A percentile compares a stretch with the other conserved stretches of the same genome.
Evolutionary conservation across 352 stramenopile species (phyloP).

Genomic region (Globisporangium cylindrosporum): DNA sequence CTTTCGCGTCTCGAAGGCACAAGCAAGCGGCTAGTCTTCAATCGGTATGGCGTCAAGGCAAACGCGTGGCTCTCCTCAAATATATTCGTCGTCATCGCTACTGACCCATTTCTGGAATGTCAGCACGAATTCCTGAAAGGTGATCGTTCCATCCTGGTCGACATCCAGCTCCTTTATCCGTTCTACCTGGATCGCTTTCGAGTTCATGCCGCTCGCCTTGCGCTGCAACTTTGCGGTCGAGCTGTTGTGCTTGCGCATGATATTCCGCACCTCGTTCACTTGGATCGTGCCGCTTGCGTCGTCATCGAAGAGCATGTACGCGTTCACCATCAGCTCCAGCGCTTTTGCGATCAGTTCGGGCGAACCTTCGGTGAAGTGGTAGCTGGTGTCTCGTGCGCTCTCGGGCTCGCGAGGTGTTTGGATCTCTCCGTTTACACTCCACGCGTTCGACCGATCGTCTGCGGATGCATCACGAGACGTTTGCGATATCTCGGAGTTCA

Average conservation of each 20-base stretch:
- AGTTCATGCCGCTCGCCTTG: slow-evolving; percentile 53
- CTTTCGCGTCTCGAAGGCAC: background rate
- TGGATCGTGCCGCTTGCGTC: slow-evolving; percentile 82
- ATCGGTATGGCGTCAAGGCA: background rate
- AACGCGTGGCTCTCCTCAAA: background rate
- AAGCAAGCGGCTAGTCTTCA: background rate
- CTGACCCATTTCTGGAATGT: slow-evolving; percentile 88
- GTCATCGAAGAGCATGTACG: slow-evolving; percentile 85
- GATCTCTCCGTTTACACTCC: background rate
- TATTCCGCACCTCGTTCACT: slow-evolving; percentile 58
- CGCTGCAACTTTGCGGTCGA: slow-evolving; percentile 41
- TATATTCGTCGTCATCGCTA: slow-evolving; percentile 43
- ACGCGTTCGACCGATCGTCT: background rate
- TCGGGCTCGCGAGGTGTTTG: slow-evolving; percentile 8
- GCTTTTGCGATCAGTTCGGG: slow-evolving; percentile 62
- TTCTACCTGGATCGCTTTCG: slow-evolving; percentile 58
- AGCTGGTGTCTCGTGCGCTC: slow-evolving; percentile 21
- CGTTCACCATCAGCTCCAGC: slow-evolving; percentile 80
- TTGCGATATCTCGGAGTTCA: background rate
- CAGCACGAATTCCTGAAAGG: slow-evolving; percentile 88
- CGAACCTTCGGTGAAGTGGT: slow-evolving; percentile 23
- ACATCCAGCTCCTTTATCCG: slow-evolving; percentile 88
- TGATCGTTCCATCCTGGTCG: slow-evolving; percentile 86
- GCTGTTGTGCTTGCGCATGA: slow-evolving; percentile 60
- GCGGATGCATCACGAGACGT: background rate